Conservation (phyloP, 495 filamentous ascomycete species). For the Pseudevernia furfuracea region DNA sequence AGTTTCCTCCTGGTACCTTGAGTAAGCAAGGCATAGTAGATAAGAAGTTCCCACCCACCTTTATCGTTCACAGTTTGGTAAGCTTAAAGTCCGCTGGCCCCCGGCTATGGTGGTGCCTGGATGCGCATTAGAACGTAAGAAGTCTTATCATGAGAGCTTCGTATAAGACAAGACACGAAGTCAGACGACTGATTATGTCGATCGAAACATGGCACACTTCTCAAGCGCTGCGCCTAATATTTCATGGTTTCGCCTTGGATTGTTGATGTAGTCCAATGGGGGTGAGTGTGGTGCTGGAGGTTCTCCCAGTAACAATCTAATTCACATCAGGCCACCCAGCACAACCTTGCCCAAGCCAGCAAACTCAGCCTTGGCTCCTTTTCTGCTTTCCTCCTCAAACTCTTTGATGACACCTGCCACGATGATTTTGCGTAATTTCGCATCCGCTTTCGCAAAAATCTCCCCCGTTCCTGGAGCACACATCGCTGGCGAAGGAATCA, state of each 20-base stretch:
- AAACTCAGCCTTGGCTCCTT: constrained; percentile 68
- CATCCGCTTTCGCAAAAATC: constrained; percentile 83
- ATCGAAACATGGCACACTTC: not conserved
- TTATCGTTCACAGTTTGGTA: not conserved
- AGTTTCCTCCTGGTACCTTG: not conserved
- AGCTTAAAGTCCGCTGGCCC: not conserved
- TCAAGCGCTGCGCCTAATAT: not conserved
- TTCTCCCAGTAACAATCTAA: not conserved
- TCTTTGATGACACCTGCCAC: constrained; percentile 78
- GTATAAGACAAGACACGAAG: not conserved
- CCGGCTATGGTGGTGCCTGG: not conserved
- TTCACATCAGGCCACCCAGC: constrained; percentile 76
- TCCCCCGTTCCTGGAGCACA: constrained; percentile 61
- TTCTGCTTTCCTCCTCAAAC: constrained; percentile 80
- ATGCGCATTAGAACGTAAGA: not conserved
- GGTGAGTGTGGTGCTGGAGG: not conserved
- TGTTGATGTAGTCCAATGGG: not conserved
- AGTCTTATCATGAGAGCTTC: not conserved
- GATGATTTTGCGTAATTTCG: constrained; percentile 75
- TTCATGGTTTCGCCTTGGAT: not conserved
- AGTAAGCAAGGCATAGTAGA: constrained; percentile 1
- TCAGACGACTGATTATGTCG: not conserved
- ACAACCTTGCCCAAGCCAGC: constrained; percentile 80
- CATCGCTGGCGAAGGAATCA: constrained; percentile 60
- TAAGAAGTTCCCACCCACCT: not conserved